These are phyloP conservation scores for Dictyostelium citrinum DNA, from an alignment of 78 protist genomes.

Conservation along the genomic window DNA sequence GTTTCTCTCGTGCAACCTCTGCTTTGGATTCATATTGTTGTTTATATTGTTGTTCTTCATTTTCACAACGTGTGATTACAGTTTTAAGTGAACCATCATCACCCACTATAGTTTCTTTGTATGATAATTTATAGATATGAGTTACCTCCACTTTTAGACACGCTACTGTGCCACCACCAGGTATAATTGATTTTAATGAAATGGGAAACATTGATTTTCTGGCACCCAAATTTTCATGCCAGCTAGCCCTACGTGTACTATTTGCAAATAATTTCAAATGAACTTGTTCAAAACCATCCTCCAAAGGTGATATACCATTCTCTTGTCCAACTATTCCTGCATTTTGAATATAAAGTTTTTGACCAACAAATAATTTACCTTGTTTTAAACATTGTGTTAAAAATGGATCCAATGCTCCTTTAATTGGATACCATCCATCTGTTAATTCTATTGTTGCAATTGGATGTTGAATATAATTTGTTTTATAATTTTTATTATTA, in stretches of 20 bases:
- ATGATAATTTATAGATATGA: neutral
- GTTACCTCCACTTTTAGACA: slow-evolving; percentile 1
- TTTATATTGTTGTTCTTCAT: slow-evolving; percentile 22
- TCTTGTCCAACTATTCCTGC: slow-evolving; percentile 61
- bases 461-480: neutral
- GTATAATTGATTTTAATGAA: slow-evolving; percentile 19
- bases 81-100: neutral
- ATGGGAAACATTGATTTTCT: slow-evolving; percentile 20
- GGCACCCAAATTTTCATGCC: slow-evolving; percentile 67
- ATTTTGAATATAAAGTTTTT: slow-evolving; percentile 60
- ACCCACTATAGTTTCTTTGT: neutral
- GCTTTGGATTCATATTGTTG: neutral
- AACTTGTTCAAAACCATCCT: slow-evolving; percentile 3
- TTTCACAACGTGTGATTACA: slow-evolving; percentile 10
- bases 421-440: slow-evolving; percentile 85
- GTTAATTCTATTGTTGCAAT: slow-evolving; percentile 36
- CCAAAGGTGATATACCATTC: slow-evolving; percentile 56
- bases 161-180: slow-evolving; percentile 55
- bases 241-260: slow-evolving; percentile 57
- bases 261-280: slow-evolving; percentile 42
- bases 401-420: slow-evolving; percentile 67
- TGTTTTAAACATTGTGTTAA: slow-evolving; percentile 16
- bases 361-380: slow-evolving; percentile 62
- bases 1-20: neutral
- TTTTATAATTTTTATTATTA: neutral